Conservation (phyloP, 164 flowering plant species). For the Platanus orientalis region DNA sequence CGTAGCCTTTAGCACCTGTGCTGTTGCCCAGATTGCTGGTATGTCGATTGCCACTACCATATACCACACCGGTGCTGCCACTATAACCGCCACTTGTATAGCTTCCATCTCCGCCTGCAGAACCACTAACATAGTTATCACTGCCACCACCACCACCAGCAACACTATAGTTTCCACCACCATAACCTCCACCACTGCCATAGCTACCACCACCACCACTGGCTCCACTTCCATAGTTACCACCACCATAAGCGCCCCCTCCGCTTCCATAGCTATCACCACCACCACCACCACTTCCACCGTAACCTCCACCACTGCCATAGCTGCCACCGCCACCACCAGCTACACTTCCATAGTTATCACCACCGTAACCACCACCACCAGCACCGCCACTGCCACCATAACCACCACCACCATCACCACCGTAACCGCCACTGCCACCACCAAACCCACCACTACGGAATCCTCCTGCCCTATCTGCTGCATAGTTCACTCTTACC, state of each 20-base stretch:
- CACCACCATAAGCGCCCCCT: conserved; percentile 5
- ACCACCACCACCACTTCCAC: conserved; percentile 6
- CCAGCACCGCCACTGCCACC: conserved; percentile 7
- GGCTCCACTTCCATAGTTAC: no score
- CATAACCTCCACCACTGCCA: conserved; percentile 7
- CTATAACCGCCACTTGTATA: conserved; percentile 11
- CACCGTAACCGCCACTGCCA: conserved; percentile 6
- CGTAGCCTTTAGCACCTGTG: conserved; percentile 1
- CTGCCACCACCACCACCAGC: neutral
- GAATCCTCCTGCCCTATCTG: conserved; percentile 40
- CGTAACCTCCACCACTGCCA: conserved; percentile 3
- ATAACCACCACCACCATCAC: conserved; percentile 8
- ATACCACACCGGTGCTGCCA: conserved; percentile 1
- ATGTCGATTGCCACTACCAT: conserved; percentile 2
- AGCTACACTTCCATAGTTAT: conserved; percentile 5
- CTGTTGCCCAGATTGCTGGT: neutral
- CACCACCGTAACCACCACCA: conserved; percentile 16
- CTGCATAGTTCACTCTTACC: conserved; percentile 72
- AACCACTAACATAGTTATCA: conserved; percentile 3
- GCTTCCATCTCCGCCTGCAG: conserved; percentile 11
- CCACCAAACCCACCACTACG: conserved; percentile 11
- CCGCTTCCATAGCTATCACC: conserved; percentile 13
- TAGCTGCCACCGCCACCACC: no score
- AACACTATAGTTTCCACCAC: conserved; percentile 2
- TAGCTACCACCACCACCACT: conserved; percentile 14